Evolutionary conservation across 345 rosid genomes (phyloP), one percentile per base, ranked within the genome.

Genomic region (Dimocarpus longan): DNA sequence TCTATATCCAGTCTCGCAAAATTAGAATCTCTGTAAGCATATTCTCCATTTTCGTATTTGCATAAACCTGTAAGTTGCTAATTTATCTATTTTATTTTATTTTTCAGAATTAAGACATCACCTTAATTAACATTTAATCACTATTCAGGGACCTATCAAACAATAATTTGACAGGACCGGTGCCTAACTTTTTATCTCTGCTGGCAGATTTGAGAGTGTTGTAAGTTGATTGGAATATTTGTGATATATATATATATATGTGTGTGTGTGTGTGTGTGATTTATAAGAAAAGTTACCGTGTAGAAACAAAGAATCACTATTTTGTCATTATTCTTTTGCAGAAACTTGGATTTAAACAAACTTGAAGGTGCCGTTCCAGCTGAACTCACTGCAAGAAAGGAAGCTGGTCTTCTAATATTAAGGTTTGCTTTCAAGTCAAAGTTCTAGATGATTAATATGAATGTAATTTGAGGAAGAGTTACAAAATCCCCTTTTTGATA

Each of bases 291-390:
- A 24, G 67, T 9, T 11, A 3, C 37, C 37, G 37, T 32, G 37
- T 32, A 32, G 37, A 32, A 32, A 32, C 3, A 32, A 32, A 32
- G 37, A 3, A 32, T 28, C 37, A 66, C 2, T 21, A 11, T 1
- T 10, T 16, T 42, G 66, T 26, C n/a, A 28, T 5, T 74, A 5
- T 82, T 26, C 26, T 19, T 73, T 73, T 24, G 50, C 77, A 89
- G 93, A 82, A 80, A 89, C 77, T 79, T 88, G 78, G 84, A n/a
- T 26, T 26, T 26, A 0, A 90, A 90, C 68, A 71, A 78, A 63
- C 80, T 86, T 19, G 68, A 78, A 57, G 91, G 93, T 60, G 19
- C 82, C 15, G 62, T 90, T 75, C 91, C 93, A 24, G 43, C 59
- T 44, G 76, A 37, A 1, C 85, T 89, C 56, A 39, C 71, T n/a